Conservation (phyloP, 2,329 filamentous ascomycete species). For the Fusarium sublunatum region DNA sequence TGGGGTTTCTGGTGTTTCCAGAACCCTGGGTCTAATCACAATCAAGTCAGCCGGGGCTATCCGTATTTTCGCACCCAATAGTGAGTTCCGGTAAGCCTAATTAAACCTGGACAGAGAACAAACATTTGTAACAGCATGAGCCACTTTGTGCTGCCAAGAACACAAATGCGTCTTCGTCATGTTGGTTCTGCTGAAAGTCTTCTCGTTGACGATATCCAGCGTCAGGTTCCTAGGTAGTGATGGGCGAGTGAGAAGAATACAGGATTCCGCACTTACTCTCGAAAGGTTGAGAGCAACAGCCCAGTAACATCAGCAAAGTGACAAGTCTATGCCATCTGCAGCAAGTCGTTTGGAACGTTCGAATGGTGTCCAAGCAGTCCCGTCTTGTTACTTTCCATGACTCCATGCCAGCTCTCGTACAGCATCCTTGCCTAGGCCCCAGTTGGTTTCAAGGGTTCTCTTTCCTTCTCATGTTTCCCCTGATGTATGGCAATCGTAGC, state of each 20-base stretch:
- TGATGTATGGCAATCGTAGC: conserved; percentile 37
- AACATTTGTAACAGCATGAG: conserved; percentile 2
- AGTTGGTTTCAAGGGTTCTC: conserved; percentile 27
- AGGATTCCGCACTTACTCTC: conserved; percentile 6
- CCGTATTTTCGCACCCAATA: conserved; percentile 20
- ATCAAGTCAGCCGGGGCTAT: conserved; percentile 18
- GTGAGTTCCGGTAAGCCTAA: conserved; percentile 6
- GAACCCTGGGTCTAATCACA: conserved; percentile 28
- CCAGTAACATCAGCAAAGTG: conserved; percentile 1
- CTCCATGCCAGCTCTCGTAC: conserved; percentile 29
- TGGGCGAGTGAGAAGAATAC: conserved; percentile 7
- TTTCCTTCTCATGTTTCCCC: conserved; percentile 40
- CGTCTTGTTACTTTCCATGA: conserved; percentile 32
- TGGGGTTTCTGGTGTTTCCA: conserved; percentile 35
- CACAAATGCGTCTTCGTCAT: conserved; percentile 2
- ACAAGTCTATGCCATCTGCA: conserved; percentile 8
- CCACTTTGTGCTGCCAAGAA: conserved; percentile 6
- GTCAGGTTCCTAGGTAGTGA: conserved; percentile 5
- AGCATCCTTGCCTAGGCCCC: conserved; percentile 30
- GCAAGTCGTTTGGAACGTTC: conserved; percentile 33
- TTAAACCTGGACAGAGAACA: conserved; percentile 7
- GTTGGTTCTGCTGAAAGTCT: background rate
- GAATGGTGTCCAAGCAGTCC: conserved; percentile 34
- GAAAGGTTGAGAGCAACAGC: conserved; percentile 19
- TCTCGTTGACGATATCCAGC: conserved; percentile 2